Conservation (phyloP, 345 rosid genomes). For the Aquilaria yunnanensis region DNA sequence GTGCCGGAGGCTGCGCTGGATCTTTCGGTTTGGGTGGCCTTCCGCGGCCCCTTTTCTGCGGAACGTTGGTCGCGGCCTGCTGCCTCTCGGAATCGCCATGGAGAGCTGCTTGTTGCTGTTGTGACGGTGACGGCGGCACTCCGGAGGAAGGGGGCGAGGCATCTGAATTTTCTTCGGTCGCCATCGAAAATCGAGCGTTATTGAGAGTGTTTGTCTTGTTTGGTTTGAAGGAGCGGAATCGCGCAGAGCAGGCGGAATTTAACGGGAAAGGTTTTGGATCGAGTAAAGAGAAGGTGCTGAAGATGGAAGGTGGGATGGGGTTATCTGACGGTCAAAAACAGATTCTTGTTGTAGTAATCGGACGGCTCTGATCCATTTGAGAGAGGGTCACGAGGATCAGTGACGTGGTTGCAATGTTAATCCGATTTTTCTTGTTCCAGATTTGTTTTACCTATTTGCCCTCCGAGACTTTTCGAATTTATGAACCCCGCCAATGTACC, state of each 20-base stretch:
- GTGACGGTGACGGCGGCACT: background rate
- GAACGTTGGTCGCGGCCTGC: slow-evolving; percentile 56
- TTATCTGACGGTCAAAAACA: slow-evolving; percentile 29
- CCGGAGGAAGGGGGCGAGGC: slow-evolving; percentile 7
- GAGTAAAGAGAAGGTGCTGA: background rate
- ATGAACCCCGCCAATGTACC: background rate
- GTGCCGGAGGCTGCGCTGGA: slow-evolving; percentile 16
- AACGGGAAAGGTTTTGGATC: slow-evolving; percentile 8
- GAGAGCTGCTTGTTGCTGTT: slow-evolving; percentile 8
- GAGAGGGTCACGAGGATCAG: slow-evolving; percentile 19
- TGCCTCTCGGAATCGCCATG: slow-evolving; percentile 23
- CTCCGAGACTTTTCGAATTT: background rate
- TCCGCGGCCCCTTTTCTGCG: slow-evolving; percentile 85
- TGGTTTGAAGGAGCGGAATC: background rate
- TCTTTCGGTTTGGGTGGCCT: slow-evolving; percentile 74
- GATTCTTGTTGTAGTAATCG: slow-evolving; percentile 4
- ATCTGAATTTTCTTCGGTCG: slow-evolving; percentile 14
- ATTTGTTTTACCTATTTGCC: background rate
- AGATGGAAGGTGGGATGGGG: background rate
- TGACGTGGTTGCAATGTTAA: slow-evolving; percentile 19
- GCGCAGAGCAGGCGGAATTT: background rate
- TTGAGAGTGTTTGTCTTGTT: background rate
- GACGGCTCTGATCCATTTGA: slow-evolving; percentile 13
- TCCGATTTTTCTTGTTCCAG: background rate
- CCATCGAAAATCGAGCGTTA: slow-evolving; percentile 15